These are phyloP conservation scores for Coemansia interrupta DNA, from an alignment of 192 early-diverging fungal species.

Conservation along the genomic window DNA sequence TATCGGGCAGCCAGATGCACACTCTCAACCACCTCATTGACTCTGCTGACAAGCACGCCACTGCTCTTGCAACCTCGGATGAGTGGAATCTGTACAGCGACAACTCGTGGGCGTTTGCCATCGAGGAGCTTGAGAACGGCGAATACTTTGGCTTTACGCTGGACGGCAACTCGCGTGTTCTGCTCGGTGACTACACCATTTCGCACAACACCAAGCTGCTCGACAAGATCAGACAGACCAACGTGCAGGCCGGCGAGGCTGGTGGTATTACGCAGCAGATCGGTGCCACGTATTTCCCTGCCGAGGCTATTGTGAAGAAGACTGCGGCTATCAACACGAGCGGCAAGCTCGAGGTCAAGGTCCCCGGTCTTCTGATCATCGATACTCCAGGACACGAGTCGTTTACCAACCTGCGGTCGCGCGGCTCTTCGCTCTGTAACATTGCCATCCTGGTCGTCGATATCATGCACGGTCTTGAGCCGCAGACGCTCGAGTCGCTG, in stretches of 20 bases:
- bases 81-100: constrained; percentile 6
- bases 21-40: constrained; percentile 8
- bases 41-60: constrained; percentile 15
- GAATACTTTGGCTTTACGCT: constrained; percentile 58
- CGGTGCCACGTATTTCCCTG: constrained; percentile 99
- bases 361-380: constrained; percentile 92
- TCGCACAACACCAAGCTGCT: constrained; percentile 89
- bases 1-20: constrained; percentile 26
- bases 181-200: constrained; percentile 53
- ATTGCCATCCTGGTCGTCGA: constrained; percentile 99
- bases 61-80: not conserved
- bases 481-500: constrained; percentile 95
- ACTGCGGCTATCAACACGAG: constrained; percentile 70
- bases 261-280: constrained; percentile 99
- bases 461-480: constrained; percentile 98
- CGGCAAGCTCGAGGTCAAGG: constrained; percentile 66
- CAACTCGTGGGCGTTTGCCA: constrained; percentile 40
- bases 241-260: constrained; percentile 98
- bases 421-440: constrained; percentile 97
- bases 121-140: constrained; percentile 35
- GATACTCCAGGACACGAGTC: constrained; percentile 99
- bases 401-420: constrained; percentile 92
- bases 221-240: constrained; percentile 99
- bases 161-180: constrained; percentile 56
- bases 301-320: constrained; percentile 88